Evolutionary conservation across 495 filamentous ascomycete species (phyloP).

Genomic region (Aspergillus kassunensis): DNA sequence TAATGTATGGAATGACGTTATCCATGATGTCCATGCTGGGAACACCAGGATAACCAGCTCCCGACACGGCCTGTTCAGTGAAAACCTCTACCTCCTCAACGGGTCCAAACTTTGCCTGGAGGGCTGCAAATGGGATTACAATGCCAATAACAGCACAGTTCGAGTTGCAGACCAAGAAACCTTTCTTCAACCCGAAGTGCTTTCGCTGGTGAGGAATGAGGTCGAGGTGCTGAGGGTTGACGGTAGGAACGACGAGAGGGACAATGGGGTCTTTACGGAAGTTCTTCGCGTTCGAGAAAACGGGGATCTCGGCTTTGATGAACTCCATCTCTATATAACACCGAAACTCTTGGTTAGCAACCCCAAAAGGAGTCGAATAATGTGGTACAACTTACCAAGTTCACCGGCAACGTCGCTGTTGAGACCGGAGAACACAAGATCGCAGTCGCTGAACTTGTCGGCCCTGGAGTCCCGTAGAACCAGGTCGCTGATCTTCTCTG

Average conservation of each 20-base stretch:
- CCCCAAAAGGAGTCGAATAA: background rate
- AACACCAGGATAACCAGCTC: constrained; percentile 84
- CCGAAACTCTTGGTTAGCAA: background rate
- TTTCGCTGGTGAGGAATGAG: constrained; percentile 73
- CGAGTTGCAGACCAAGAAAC: constrained; percentile 84
- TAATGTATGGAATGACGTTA: constrained; percentile 82
- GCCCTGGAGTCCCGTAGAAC: constrained; percentile 73
- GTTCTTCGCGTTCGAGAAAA: constrained; percentile 91
- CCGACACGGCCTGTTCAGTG: constrained; percentile 84
- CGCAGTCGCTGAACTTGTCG: constrained; percentile 72
- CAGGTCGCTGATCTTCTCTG: constrained; percentile 59
- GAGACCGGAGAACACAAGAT: constrained; percentile 85
- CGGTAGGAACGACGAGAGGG: constrained; percentile 81
- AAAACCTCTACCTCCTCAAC: constrained; percentile 74
- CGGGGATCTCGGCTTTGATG: constrained; percentile 68
- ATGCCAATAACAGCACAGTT: constrained; percentile 89
- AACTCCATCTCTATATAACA: constrained; percentile 64
- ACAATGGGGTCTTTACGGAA: constrained; percentile 76
- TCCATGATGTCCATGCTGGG: constrained; percentile 70
- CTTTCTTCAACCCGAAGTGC: constrained; percentile 62
- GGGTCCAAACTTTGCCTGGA: constrained; percentile 70
- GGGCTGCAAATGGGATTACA: constrained; percentile 82
- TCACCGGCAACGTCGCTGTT: constrained; percentile 81
- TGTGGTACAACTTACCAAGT: constrained; percentile 53
- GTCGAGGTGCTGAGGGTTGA: constrained; percentile 74